Evolutionary conservation across 2,329 filamentous ascomycete species (phyloP).

Genomic region (Phialocephala sp.): DNA sequence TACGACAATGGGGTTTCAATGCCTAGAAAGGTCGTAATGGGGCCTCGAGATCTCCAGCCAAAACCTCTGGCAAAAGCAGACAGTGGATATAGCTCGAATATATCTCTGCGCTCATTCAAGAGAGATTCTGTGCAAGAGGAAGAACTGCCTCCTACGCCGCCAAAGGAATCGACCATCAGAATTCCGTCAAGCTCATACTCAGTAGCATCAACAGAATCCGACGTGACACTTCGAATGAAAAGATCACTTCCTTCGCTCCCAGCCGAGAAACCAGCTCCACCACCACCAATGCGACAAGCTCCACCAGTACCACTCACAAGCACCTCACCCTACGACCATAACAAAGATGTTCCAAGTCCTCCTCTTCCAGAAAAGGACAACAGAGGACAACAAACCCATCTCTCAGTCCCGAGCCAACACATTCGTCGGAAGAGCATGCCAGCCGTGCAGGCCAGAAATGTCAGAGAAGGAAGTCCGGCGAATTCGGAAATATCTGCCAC

Average conservation of each 20-base stretch:
- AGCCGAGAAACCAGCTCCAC: conserved; percentile 15
- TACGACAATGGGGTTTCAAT: conserved; percentile 27
- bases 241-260: conserved; percentile 30
- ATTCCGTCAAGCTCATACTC: conserved; percentile 31
- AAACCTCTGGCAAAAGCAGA: conserved; percentile 61
- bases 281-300: conserved; percentile 23
- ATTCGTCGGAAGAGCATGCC: conserved; percentile 26
- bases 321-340: neutral
- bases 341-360: conserved; percentile 11
- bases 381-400: conserved; percentile 5
- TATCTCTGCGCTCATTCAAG: conserved; percentile 60
- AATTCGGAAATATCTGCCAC: conserved; percentile 10
- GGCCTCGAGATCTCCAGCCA: conserved; percentile 23
- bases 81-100: conserved; percentile 66
- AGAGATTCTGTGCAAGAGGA: conserved; percentile 30
- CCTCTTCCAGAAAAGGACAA: conserved; percentile 8
- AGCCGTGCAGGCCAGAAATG: conserved; percentile 10
- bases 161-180: conserved; percentile 27
- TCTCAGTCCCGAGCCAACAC: conserved; percentile 14
- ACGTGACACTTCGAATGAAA: conserved; percentile 22
- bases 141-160: conserved; percentile 28
- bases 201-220: conserved; percentile 20
- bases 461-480: conserved; percentile 18
- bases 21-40: conserved; percentile 16
- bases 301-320: conserved; percentile 26